Percentiles rank a stretch among this genome's conserved stretches.
phyloP scores from a whole-genome alignment of 208 protist species.

The Acanthamoeba castellanii region DNA sequence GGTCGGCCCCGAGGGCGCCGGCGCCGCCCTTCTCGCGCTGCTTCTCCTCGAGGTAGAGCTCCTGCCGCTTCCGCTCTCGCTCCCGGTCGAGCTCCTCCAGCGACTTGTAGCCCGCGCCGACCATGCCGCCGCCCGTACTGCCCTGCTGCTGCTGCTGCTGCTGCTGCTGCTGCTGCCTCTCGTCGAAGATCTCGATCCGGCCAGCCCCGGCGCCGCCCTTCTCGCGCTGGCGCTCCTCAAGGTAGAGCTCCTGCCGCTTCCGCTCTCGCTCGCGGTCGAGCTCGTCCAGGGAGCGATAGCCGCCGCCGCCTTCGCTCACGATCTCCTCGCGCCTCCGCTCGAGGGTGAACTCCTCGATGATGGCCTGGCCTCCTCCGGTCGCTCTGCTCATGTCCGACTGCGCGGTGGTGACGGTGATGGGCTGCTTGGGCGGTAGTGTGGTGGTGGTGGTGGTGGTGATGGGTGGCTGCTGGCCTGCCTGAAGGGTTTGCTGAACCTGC shows the following conservation, averaged over 20 bases:
- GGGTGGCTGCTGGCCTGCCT: too few relatives aligned
- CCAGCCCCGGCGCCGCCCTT: not conserved
- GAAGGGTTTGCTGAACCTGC: too few relatives aligned
- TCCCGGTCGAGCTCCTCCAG: constrained; percentile 2
- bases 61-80: not conserved
- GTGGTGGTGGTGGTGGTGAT: too few relatives aligned
- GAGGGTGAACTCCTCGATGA: not conserved
- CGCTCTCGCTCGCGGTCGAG: not conserved
- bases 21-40: not conserved
- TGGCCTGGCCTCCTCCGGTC: not conserved
- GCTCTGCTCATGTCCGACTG: too few relatives aligned
- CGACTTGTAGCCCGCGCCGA: not conserved
- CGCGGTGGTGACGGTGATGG: too few relatives aligned
- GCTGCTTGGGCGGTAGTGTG: too few relatives aligned
- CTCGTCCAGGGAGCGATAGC: not conserved
- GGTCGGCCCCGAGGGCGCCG: not conserved
- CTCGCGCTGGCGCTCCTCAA: not conserved
- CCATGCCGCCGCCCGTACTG: not conserved
- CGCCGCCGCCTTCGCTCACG: not conserved
- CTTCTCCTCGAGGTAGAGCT: constrained; percentile 34
- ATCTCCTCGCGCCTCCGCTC: not conserved
- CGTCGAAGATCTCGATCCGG: not conserved
- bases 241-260: constrained; percentile 12
- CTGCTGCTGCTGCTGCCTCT: not conserved
- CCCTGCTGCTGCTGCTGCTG: too few relatives aligned